A percentile compares a stretch with the other conserved stretches of the same genome.
phyloP scores from a whole-genome alignment of 2,329 filamentous ascomycete genomes.

The Microdochium nivale region DNA sequence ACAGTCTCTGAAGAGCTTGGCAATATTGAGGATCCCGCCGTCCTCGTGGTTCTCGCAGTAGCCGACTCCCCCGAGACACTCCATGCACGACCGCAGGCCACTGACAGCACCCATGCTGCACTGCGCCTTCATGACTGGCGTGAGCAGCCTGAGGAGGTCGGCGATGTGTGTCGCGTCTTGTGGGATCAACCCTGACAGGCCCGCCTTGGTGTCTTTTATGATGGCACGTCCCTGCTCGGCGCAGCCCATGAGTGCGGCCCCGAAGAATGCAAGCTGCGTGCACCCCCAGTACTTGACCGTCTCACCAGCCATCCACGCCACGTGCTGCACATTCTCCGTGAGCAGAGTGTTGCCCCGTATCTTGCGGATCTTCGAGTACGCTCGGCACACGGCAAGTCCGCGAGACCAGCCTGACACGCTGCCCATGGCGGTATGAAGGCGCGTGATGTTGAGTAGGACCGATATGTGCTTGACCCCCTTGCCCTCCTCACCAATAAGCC shows the following conservation, averaged over 20 bases:
- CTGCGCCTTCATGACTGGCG: conserved; percentile 52
- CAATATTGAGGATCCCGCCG: conserved; percentile 53
- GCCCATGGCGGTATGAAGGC: conserved; percentile 33
- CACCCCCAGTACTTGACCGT: conserved; percentile 33
- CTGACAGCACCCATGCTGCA: conserved; percentile 40
- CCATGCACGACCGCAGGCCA: conserved; percentile 50
- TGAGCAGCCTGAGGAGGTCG: conserved; percentile 45
- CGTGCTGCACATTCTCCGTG: conserved; percentile 31
- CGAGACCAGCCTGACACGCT: conserved; percentile 32
- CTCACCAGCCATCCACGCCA: conserved; percentile 34
- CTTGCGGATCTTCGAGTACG: conserved; percentile 37
- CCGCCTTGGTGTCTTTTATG: background rate
- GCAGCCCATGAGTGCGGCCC: conserved; percentile 33
- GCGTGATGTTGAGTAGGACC: conserved; percentile 50
- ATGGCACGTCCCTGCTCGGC: conserved; percentile 7
- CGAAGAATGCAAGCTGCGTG: conserved; percentile 15
- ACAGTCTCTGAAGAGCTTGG: conserved; percentile 57
- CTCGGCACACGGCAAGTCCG: conserved; percentile 36
- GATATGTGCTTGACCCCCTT: conserved; percentile 51
- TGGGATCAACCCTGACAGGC: conserved; percentile 1
- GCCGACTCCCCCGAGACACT: conserved; percentile 56
- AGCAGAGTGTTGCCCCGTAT: conserved; percentile 29
- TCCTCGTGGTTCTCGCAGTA: conserved; percentile 55
- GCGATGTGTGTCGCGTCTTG: conserved; percentile 1
- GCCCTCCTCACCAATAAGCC: conserved; percentile 48